Base-by-base conservation (phyloP, 2,329 filamentous ascomycete species). In the Apiospora arundinis region DNA sequence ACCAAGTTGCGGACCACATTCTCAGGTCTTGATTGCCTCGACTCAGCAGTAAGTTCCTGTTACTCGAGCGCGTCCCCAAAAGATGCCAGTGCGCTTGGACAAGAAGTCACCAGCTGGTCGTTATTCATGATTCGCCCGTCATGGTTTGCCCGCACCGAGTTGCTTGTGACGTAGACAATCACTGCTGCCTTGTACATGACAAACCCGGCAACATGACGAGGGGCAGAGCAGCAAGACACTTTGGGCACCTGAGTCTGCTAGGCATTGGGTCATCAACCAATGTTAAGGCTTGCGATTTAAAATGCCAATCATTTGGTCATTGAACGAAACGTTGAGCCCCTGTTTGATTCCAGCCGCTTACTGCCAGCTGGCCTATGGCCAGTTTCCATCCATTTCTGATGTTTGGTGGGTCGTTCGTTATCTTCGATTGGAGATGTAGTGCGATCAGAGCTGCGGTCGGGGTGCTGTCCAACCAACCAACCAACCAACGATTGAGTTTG, bases 401-500 rank as follows among this genome's bases (percentile, higher is more conserved):
- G 21, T 32, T 0, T 12, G 3, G 16, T 21, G 8, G 28, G 16
- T 9, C 3, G 9, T 11, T 9, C 3, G 9, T 11, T 18, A 37
- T 32, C 2, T 60, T 11, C 28, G 2, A 37, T 37, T 4, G 32
- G 32, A 32, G 32, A 32, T 32, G 32, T 4, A 32, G 32, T 32
- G 32, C 32, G 6, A 32, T 32, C 28, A 1, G 28, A 37, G 28
- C 16, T 11, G 28, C 16, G 0, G 32, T 28, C 45, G 6, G 40
- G 25, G 16, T 16, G n/a, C 46, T 69, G 42, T 16, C 25, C 25
- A 65, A 44, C 80, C 78, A 82, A 67, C 79, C 80, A 52, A 79
- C 79, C 78, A 82, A 67, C 79, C 80, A 52, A 79, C 79, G 1
- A 80, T 78, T 1, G 82, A 79, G n/a, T 2, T 12, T 12, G 18